Percentiles rank a stretch among this genome's conserved stretches.
Conservation (phyloP, 2,329 filamentous ascomycete genomes). For the Pezicula carpinea region DNA sequence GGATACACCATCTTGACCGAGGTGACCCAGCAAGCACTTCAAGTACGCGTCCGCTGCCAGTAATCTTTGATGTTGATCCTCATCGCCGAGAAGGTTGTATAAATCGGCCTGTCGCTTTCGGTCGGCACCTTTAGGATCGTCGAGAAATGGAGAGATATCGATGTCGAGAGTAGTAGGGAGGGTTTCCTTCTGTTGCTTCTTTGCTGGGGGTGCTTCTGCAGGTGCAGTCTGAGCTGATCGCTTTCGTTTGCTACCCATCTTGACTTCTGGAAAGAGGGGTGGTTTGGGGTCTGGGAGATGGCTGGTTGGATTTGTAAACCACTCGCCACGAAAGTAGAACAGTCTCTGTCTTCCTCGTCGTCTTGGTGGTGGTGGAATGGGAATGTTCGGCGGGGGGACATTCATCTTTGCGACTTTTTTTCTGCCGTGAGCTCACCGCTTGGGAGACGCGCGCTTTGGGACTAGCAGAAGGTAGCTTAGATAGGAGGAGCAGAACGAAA, state of each 20-base stretch:
- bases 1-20: conserved; percentile 42
- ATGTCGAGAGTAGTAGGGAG: conserved; percentile 15
- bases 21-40: conserved; percentile 48
- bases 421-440: no score
- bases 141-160: conserved; percentile 40
- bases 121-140: conserved; percentile 46
- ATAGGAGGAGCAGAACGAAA: no score
- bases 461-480: no score
- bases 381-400: no score
- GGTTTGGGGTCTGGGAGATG: no score
- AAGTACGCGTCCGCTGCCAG: conserved; percentile 55
- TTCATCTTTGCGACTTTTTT: no score
- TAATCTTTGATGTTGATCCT: conserved; percentile 51
- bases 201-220: conserved; percentile 14
- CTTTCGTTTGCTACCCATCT: conserved; percentile 42
- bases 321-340: no score
- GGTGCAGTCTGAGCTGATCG: conserved; percentile 25
- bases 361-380: no score
- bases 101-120: conserved; percentile 53
- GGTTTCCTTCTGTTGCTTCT: conserved; percentile 23
- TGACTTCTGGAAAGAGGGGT: neutral
- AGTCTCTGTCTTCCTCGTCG: no score
- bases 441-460: no score
- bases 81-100: conserved; percentile 58
- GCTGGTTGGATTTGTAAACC: no score